Base-by-base conservation (phyloP, 176 grass and related monocot genomes). In the Musa schizocarpa region DNA sequence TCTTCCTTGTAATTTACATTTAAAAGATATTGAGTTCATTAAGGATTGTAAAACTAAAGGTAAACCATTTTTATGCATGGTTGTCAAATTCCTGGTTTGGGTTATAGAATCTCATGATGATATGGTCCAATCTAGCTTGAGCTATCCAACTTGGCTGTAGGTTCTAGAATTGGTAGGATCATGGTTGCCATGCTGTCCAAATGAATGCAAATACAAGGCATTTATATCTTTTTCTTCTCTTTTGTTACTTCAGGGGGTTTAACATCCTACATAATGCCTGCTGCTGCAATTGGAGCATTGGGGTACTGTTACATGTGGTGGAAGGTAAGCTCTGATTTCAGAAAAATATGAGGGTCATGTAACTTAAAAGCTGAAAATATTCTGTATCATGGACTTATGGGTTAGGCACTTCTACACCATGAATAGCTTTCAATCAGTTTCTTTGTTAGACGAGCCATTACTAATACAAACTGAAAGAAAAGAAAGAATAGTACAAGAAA, bases 261-360 rank as follows among this genome's bases (percentile, higher is more conserved):
- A 81, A 65, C 90, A 56, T 93, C 83, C 22, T 98, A 88, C 83
- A 85, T 98, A 89, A 79, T 98, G 29, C 94, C 94, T 63, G 90
- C 90, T 73, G 88, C 90, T 76, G 84, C 94, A 78, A 73, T 98
- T 91, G 94, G 94, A 79, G 83, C 88, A 75, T 75, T 91, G 59
- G 94, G 94, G 68, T 98, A 98, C 87, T 98, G 88, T 79, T 98
- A 98, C n/a, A 89, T 98, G 88, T 90, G 90, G 87, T 98, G 86
- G 86, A 98, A 93, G 88, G 94, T 85, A 93, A 80, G 70, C 73
- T 86, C 52, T n/a, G 1, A 53, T 27, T 73, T 24, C 52, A 54
- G 3, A 13, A 13, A 54, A 24, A 24, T 14, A 53, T 8, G 27
- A 70, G 5, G 48, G 12, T 49, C 4, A 57, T 11, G 54, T 57